Evolutionary conservation across 139 green algal species (phyloP).

Genomic region (Yamagishiella unicocca): DNA sequence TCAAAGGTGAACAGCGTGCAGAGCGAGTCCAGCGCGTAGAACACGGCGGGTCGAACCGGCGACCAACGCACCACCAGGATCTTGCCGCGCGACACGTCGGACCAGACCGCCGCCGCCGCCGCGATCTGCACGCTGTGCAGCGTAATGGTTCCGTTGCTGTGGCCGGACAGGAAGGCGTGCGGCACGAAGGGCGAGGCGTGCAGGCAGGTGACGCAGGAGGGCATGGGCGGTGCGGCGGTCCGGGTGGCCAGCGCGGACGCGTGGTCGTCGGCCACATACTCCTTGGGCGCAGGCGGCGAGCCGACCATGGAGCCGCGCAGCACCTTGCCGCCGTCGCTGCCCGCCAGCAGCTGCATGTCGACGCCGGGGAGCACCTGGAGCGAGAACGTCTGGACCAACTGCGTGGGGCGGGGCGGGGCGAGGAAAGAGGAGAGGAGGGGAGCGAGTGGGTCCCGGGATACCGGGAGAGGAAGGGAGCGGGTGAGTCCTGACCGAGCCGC

Average conservation of each 20-base stretch:
- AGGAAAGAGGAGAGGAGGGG: too few relatives aligned
- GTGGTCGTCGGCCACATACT: constrained; percentile 57
- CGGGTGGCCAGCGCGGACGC: constrained; percentile 5
- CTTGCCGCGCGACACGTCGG: constrained; percentile 18
- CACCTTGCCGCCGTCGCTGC: constrained; percentile 45
- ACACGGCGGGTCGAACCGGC: constrained; percentile 50
- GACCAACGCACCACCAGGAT: constrained; percentile 51
- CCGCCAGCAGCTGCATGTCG: constrained; percentile 61
- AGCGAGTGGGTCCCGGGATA: too few relatives aligned
- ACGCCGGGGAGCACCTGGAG: constrained; percentile 23
- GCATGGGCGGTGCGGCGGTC: neutral
- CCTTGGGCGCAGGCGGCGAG: constrained; percentile 53
- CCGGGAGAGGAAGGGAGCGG: too few relatives aligned
- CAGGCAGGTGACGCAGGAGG: constrained; percentile 48
- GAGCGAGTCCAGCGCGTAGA: constrained; percentile 55
- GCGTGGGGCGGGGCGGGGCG: neutral
- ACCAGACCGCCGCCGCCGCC: constrained; percentile 49
- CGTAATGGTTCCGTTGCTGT: constrained; percentile 56
- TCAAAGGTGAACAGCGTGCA: constrained; percentile 59
- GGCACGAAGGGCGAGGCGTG: constrained; percentile 40
- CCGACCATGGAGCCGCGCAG: constrained; percentile 62
- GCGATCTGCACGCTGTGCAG: constrained; percentile 45
- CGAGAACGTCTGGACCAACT: constrained; percentile 31
- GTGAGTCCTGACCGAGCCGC: too few relatives aligned
- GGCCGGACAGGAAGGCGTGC: constrained; percentile 45